Evolutionary conservation across 1,139 yeast genomes (phyloP), one percentile per base, ranked within the genome.

Genomic region (Candida pseudoviswanathii): DNA sequence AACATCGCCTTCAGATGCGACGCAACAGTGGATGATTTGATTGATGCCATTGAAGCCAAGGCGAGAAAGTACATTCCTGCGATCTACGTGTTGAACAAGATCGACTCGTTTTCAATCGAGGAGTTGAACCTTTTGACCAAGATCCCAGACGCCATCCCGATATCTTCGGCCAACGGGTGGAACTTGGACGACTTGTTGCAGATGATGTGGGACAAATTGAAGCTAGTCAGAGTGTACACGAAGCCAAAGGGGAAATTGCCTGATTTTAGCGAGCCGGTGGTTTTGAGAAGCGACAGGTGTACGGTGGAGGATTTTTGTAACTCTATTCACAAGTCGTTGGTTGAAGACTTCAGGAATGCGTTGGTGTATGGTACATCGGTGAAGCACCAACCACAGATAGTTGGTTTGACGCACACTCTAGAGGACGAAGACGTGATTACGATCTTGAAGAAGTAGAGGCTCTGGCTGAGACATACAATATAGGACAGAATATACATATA

Each of bases 371-470:
- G 98, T 40, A 80, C 89, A 21, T 86, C 96, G 62, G 98, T 92
- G 47, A 94, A 94, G 74, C 99, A 94, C 68, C 97, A 92, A 70
- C 98, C 98, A n/a, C 99, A 94, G 71, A 82, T 85, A 58, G 98
- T 92, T 43, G 99, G 99, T 41, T 77, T 94, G 58, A 70, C 78
- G 46, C 99, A 95, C 71, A 75, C 66, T 7, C 75, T 94, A 58
- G 87, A 86, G 69, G 99, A 94, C 68, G 99, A 94, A 71, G 99
- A 94, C 71, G 99, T 95, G 32, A 96, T 94, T 48, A 92, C 99
- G 30, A 90, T 94, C 61, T 80, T 92, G 72, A 92, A 91, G 75
- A 90, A 88, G 62, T 76, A 65, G 16, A 16, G 16, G 16, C 16
- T 16, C 16, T 16, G 16, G 16, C 16, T 16, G 16, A 16, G 16